Evolutionary conservation across 768 basidiomycete genomes (phyloP), one percentile per base, ranked within the genome.

Genomic region (Boletales sp.): DNA sequence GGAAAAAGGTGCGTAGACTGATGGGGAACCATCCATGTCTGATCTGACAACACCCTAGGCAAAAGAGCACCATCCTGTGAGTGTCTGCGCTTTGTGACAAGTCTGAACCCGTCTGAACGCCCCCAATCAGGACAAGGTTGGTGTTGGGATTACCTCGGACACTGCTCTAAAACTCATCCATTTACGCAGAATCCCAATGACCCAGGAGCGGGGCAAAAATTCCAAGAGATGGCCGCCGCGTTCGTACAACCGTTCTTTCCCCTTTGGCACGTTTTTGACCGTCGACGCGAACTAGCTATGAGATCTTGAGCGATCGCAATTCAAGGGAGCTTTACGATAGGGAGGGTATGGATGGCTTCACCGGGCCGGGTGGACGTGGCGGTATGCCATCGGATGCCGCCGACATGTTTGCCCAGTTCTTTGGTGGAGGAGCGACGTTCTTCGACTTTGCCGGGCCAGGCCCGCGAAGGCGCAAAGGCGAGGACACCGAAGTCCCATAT

Each of bases 201-300:
- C 62, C 91, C 92, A 31, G 73, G 81, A 58, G 93, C 93, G 17
- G 80, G 80, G 52, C 77, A 83, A 55, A 88, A 84, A 52, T 95
- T 95, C 59, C 93, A 95, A 67, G 87, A 90, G 62, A 85, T 94
- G 72, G 86, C 81, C 38, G 85, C 91, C 17, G 93, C 93, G 86
- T 94, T 65, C 49, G 87, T 79, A 40, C 21, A 45, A 34, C 43
- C 34, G 30, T 39, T 58, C 27, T 18, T 55, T 34, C 43, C 27
- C 37, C 27, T 14, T 15, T 15, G 3, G 8, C 43, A 45, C 40
- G 50, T 37, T 46, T 41, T 48, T 58, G 38, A 56, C 44, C 27
- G 43, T 48, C 18, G 38, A 41, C 52, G 45, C 44, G 18, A 52
- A 18, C 46, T 58, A 91, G 90, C 14, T 94, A 94, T 56, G 92